Conservation (phyloP, 768 basidiomycete genomes). For the Boletus barrowsii region DNA sequence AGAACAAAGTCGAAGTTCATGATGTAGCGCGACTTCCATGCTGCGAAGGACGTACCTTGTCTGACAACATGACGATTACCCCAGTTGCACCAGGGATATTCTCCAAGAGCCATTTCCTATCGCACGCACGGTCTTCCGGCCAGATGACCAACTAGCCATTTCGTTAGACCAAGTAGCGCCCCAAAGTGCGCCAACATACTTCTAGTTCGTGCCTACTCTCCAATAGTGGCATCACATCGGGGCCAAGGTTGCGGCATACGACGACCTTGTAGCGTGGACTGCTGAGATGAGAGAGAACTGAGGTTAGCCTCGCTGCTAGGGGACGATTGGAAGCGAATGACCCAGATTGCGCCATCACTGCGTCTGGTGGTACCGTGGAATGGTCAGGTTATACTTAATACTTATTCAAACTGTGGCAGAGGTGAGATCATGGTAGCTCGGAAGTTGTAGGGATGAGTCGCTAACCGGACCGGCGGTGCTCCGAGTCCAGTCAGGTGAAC, state of each 20-base stretch:
- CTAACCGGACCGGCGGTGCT: background rate
- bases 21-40: background rate
- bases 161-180: background rate
- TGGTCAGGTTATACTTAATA: background rate
- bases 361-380: background rate
- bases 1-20: background rate
- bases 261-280: slow-evolving; percentile 43
- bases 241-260: slow-evolving; percentile 58
- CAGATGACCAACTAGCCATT: slow-evolving; percentile 43
- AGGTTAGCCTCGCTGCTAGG: slow-evolving; percentile 24
- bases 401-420: too few species aligned
- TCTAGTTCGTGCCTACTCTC: slow-evolving; percentile 50
- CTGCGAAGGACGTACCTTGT: slow-evolving; percentile 62
- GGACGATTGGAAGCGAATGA: slow-evolving; percentile 15
- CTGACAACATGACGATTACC: slow-evolving; percentile 60
- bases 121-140: slow-evolving; percentile 53
- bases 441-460: too few species aligned
- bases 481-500: background rate
- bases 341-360: slow-evolving; percentile 28
- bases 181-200: slow-evolving; percentile 32
- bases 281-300: slow-evolving; percentile 22
- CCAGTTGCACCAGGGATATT: slow-evolving; percentile 68
- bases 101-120: slow-evolving; percentile 69
- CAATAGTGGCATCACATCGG: slow-evolving; percentile 60
- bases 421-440: too few species aligned